Base-by-base conservation (phyloP, 352 stramenopile species). In the Globisporangium barbulae region DNA sequence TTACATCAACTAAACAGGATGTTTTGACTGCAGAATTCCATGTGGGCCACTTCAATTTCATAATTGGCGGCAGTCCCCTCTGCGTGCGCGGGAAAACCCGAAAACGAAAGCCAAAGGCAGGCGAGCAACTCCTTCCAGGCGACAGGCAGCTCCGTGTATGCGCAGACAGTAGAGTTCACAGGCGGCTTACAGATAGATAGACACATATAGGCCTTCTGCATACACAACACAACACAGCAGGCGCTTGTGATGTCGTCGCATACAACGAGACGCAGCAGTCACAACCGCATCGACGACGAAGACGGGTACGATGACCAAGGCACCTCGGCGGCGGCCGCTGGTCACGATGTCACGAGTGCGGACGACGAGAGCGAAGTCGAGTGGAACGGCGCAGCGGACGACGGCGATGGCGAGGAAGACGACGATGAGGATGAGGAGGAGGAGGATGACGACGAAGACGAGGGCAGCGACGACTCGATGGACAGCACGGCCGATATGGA, bases 361-460 rank as follows among this genome's bases (percentile, higher is more conserved):
- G 58, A 55, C 42, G 56, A 57, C 22, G 52, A 59, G 42, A 53
- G 53, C 15, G 47, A 75, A 31, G 59, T 47, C 28, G 78, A 91
- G 56, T 60, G 54, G 30, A 64, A 71, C 28, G 61, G 68, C 10
- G 49, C 65, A 25, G 57, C 31, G 1, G 41, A 55, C 25, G 56
- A 56, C 5, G 44, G 42, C 4, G 47, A 61, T 8, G 50, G 59
- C 0, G 64, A 69, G 5, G 41, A 59, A 7, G 49, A 67, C 0
- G 68, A 64, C 8, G 65, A 70, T 1, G 59, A 70, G 10, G 44
- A 59, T 0, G 65, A 72, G 8, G 68, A 70, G 3, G 68, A 74
- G 2, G 66, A 73, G 3, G 56, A 65, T 15, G 65, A 72, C 0
- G 67, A 68, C 0, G 67, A 68, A 0, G 47, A 67, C 19, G 64